A percentile compares a stretch with the other conserved stretches of the same genome.
Evolutionary conservation across 768 basidiomycete species (phyloP).

Genomic region (Psilocybe subaeruginosa): DNA sequence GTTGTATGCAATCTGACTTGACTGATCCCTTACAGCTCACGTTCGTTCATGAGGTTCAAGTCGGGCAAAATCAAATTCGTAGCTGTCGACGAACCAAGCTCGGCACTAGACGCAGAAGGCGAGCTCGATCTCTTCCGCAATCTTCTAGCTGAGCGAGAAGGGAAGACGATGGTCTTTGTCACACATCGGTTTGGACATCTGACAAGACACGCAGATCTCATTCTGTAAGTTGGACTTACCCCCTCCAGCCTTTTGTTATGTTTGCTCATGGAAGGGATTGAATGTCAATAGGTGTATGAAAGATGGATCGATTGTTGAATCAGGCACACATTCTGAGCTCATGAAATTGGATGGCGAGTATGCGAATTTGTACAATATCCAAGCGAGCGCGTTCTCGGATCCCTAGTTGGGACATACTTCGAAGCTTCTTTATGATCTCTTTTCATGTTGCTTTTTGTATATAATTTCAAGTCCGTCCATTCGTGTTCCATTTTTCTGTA

Average conservation of each 20-base stretch:
- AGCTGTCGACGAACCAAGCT: conserved; percentile 62
- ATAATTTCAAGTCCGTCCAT: too few species aligned
- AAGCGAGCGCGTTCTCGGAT: conserved; percentile 31
- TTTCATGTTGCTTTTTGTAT: too few species aligned
- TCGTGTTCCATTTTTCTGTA: too few species aligned
- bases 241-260: neutral
- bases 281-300: conserved; percentile 44
- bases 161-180: conserved; percentile 59
- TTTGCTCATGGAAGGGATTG: neutral
- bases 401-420: neutral
- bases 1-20: conserved; percentile 1
- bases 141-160: conserved; percentile 38
- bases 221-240: conserved; percentile 44
- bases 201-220: conserved; percentile 50
- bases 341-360: conserved; percentile 41
- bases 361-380: conserved; percentile 42
- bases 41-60: conserved; percentile 46
- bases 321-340: conserved; percentile 43
- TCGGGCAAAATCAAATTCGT: conserved; percentile 47
- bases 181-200: conserved; percentile 59
- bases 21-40: conserved; percentile 33
- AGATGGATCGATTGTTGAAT: conserved; percentile 41
- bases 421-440: neutral
- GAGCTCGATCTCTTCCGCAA: conserved; percentile 51
- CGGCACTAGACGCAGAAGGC: conserved; percentile 55